Base-by-base conservation (phyloP, 768 basidiomycete species). In the Calocera viscosa region DNA sequence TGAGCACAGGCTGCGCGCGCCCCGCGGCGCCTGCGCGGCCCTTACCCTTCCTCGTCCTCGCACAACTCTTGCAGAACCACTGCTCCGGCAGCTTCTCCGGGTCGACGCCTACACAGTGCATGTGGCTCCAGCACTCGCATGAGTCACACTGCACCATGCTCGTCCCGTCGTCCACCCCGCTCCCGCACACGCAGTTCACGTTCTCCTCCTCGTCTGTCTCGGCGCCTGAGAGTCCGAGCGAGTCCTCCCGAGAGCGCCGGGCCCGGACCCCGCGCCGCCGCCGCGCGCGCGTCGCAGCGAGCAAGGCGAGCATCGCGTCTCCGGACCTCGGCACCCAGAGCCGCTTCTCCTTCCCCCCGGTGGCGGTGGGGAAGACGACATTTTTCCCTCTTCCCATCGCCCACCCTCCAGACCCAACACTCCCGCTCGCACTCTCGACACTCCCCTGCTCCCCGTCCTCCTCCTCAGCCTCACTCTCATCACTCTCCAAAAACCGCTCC, bases 121-220 rank as follows among this genome's bases (percentile, higher is more conserved):
- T 60, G 22, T 60, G 53, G 30, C 53, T 60, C 53, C 53, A 60
- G 53, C 30, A 60, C 53, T 60, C 53, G 53, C 53, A 60, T 3
- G 26, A 5, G 30, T 60, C 53, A 32, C 53, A 60, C 30, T 60
- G 53, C 14, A 60, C 53, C 53, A 60, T 60, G 30, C 53, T 60
- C 14, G 53, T 60, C 26, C 53, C 53, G 53, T 60, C 53, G 53
- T 60, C 53, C 14, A 32, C 30, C 5, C 53, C 53, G 30, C 53
- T 60, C 5, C 30, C 53, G 53, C 53, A 60, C 11, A 30, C 14
- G 53, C 53, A 60, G 53, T 60, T 60, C 14, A 60, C 53, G 26
- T 60, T 32, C 22, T 60, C 53, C 14, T 60, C 53, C 22, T 26
- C 53, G 53, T 26, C 24, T 11, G 14, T 28, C 24, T 26, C 53